phyloP scores from a whole-genome alignment of 768 basidiomycete genomes.

The Scleroderma citrinum region DNA sequence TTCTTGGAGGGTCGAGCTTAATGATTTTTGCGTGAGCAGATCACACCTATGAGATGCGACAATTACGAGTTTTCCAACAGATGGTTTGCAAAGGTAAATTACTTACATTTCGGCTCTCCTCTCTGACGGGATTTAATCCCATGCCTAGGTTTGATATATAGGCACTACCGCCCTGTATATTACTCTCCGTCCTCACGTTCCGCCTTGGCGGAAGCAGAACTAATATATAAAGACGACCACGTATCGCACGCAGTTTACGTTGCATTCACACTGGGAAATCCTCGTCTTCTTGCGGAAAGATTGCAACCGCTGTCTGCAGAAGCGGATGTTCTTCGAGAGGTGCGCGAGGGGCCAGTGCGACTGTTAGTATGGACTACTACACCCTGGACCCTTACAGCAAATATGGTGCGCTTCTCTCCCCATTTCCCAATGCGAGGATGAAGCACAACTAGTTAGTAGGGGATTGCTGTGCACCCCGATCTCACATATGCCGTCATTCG shows the following conservation, averaged over 20 bases:
- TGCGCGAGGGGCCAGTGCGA: constrained; percentile 35
- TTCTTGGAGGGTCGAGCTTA: background rate
- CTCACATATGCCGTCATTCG: constrained; percentile 58
- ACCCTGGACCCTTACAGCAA: constrained; percentile 93
- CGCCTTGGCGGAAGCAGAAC: constrained; percentile 91
- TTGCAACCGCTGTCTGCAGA: constrained; percentile 1
- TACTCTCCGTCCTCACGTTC: constrained; percentile 94
- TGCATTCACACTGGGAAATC: constrained; percentile 50
- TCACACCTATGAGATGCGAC: constrained; percentile 80
- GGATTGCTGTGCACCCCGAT: constrained; percentile 78
- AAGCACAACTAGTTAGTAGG: constrained; percentile 39
- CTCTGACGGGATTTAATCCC: background rate
- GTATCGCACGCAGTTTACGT: constrained; percentile 86
- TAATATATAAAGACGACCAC: constrained; percentile 86
- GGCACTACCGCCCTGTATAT: constrained; percentile 85
- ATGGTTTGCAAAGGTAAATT: constrained; percentile 79
- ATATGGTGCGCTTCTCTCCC: constrained; percentile 61
- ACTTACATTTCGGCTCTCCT: background rate
- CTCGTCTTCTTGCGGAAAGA: constrained; percentile 1
- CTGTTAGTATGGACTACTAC: constrained; percentile 96
- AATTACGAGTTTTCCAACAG: constrained; percentile 74
- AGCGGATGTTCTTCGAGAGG: constrained; percentile 22
- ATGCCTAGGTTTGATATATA: constrained; percentile 68
- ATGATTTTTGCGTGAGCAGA: constrained; percentile 41
- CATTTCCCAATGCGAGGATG: background rate